Evolutionary conservation across 2,329 filamentous ascomycete species (phyloP).

Genomic region (Neophaeococcomyces aloes): DNA sequence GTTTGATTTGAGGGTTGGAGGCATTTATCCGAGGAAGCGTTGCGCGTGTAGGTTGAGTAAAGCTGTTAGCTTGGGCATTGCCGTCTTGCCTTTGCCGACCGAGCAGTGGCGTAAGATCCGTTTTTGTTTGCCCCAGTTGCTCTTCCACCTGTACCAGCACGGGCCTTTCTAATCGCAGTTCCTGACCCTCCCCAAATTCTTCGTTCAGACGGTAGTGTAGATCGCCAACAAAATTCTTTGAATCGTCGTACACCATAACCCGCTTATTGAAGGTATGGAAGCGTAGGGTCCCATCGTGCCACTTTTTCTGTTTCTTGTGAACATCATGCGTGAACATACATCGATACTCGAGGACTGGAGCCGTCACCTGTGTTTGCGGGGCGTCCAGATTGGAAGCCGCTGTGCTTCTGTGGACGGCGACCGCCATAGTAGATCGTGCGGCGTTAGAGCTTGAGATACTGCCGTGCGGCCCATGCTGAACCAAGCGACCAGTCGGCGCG

Average conservation of each 20-base stretch:
- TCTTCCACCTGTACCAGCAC: conserved; percentile 74
- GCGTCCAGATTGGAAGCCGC: conserved; percentile 27
- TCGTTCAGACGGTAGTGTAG: conserved; percentile 64
- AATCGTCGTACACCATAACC: conserved; percentile 79
- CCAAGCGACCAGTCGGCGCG: background rate
- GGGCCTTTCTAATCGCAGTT: conserved; percentile 65
- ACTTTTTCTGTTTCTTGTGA: conserved; percentile 76
- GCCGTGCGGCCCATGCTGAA: conserved; percentile 3
- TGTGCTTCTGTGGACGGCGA: conserved; percentile 23
- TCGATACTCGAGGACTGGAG: conserved; percentile 66
- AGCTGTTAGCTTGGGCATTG: conserved; percentile 27
- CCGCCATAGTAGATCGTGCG: conserved; percentile 5
- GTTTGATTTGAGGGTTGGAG: conserved; percentile 36
- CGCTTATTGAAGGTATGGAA: conserved; percentile 87
- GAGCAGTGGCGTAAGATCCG: conserved; percentile 66
- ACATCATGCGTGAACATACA: conserved; percentile 84
- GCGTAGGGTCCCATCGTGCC: conserved; percentile 83
- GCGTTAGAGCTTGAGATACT: background rate
- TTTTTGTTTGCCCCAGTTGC: conserved; percentile 58
- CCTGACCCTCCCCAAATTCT: conserved; percentile 68
- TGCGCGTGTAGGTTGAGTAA: conserved; percentile 33
- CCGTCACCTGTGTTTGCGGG: conserved; percentile 51
- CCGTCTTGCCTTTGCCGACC: conserved; percentile 46
- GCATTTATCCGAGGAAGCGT: conserved; percentile 16
- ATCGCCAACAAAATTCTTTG: conserved; percentile 72